Evolutionary conservation across 2,329 filamentous ascomycete species (phyloP), one percentile per base, ranked within the genome.

Genomic region (Bimuria novae-zelandiae): DNA sequence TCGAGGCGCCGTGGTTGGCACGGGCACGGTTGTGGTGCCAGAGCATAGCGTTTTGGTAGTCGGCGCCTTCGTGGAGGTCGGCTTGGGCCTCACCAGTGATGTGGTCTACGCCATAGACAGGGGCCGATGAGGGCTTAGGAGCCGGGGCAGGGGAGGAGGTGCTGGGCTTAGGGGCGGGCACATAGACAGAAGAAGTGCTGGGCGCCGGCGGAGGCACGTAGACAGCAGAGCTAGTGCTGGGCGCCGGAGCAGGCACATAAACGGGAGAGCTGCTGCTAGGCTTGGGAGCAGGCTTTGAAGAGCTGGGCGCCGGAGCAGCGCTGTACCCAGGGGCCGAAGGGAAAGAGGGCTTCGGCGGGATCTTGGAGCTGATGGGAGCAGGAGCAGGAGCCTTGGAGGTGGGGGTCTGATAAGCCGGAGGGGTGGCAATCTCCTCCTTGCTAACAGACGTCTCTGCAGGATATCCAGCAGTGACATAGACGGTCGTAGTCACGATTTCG

Each of bases 1-100:
- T 81, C 19, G 75, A 68, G 30, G 85, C 85, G 16, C 87, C 88
- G 82, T 97, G 91, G 79, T 94, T 95, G 68, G 80, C 73, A 59
- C 94, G 92, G 77, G 94, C 90, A 48, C 88, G 67, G 78, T 97
- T 97, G 86, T 97, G 94, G 71, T 90, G 84, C 64, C 86, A 79
- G 44, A 93, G 57, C 16, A 72, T 59, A 11, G 66, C 61, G 39
- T 63, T 60, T 39, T 68, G 36, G 48, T 73, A 73, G n/a, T 67
- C 67, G 3, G 48, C 16, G 14, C 65, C 67, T 14, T 57, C 49
- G 10, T 57, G 57, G 23, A 71, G 59, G 16, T 57, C 57, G 8
- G 67, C 68, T 43, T 74, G 67, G 25, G 48, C 47, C 10, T 35
- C 39, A 11, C 71, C 70, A 32, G 63, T 51, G 5, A 46, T 51